Percentiles rank a stretch among this genome's conserved stretches.
Conservation (phyloP, 1,284 basidiomycete species). For the Earliella scabrosa region DNA sequence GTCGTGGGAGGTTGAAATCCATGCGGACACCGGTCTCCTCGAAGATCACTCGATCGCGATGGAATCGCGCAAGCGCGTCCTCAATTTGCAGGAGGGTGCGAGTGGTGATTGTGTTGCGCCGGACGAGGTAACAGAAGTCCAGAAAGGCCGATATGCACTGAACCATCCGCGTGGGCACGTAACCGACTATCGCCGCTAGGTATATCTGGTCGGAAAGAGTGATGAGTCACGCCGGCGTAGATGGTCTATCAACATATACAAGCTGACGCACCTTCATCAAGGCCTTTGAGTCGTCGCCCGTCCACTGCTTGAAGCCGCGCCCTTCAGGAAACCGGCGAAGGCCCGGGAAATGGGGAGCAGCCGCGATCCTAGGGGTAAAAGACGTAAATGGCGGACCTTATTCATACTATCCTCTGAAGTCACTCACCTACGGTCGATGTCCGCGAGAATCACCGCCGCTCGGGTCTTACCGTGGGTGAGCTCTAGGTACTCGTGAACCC, state of each 20-base stretch:
- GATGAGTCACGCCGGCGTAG: no score
- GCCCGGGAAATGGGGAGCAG: constrained; percentile 16
- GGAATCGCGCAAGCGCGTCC: constrained; percentile 28
- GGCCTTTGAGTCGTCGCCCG: constrained; percentile 25
- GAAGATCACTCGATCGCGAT: constrained; percentile 37
- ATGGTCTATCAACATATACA: no score
- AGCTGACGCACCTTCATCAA: constrained; percentile 27
- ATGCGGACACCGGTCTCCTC: constrained; percentile 23
- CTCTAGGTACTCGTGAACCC: constrained; percentile 12
- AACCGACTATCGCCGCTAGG: constrained; percentile 17
- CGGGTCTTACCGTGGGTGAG: not conserved
- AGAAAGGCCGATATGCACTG: constrained; percentile 9
- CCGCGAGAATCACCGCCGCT: constrained; percentile 2
- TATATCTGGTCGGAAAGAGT: constrained; percentile 7
- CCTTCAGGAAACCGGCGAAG: constrained; percentile 21
- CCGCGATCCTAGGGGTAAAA: constrained; percentile 3
- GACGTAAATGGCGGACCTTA: no score
- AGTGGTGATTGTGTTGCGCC: not conserved
- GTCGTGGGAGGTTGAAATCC: constrained; percentile 31
- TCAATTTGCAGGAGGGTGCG: not conserved
- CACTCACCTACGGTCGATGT: constrained; percentile 26
- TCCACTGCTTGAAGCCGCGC: constrained; percentile 27
- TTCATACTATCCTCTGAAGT: no score
- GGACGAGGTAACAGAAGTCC: constrained; percentile 23
- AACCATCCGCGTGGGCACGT: constrained; percentile 17